phyloP scores from a whole-genome alignment of 148 eudicot genomes.

The Gaultheria prostrata region DNA sequence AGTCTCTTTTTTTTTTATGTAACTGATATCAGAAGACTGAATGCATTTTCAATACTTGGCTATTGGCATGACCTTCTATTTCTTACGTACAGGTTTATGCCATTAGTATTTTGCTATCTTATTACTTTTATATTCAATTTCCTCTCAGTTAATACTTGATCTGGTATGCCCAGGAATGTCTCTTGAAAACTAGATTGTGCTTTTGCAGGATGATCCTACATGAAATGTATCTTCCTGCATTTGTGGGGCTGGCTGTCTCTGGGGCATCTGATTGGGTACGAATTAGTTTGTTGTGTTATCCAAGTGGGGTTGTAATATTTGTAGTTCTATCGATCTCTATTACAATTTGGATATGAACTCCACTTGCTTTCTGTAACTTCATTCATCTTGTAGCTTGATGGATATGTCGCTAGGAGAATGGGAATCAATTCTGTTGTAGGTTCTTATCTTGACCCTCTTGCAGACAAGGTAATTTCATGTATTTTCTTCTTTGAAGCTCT shows the following conservation, averaged over 20 bases:
- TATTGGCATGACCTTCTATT: neutral
- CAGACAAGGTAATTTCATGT: conserved; percentile 73
- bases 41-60: neutral
- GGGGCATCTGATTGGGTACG: conserved; percentile 98
- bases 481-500: neutral
- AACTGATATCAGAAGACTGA: neutral
- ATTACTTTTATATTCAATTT: neutral
- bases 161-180: neutral
- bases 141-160: neutral
- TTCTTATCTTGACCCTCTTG: conserved; percentile 98
- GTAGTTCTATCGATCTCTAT: neutral
- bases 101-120: no score
- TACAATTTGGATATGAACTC: neutral
- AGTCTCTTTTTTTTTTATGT: neutral
- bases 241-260: conserved; percentile 74
- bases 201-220: conserved; percentile 89
- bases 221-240: conserved; percentile 93
- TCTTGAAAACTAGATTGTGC: neutral
- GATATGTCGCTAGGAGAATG: conserved; percentile 90
- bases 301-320: no score
- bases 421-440: conserved; percentile 90
- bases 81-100: neutral
- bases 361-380: neutral
- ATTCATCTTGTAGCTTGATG: conserved; percentile 74
- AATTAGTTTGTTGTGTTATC: neutral